Conservation (phyloP, 768 basidiomycete species). For the Russula virescens region DNA sequence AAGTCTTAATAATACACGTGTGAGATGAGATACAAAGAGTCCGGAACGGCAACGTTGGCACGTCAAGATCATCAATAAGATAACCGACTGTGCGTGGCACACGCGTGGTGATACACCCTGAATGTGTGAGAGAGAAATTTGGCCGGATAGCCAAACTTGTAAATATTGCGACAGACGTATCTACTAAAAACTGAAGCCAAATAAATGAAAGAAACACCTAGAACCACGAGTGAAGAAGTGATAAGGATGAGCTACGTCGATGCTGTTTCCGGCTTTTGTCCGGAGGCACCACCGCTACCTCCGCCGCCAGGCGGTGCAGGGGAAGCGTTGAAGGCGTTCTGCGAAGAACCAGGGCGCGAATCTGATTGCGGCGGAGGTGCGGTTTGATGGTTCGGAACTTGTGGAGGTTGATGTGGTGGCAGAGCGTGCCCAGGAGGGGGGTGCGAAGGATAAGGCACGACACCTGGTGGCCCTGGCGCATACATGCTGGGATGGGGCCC, state of each 20-base stretch:
- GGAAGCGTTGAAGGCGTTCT: conserved; percentile 47
- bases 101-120: conserved; percentile 16
- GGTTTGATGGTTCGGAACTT: conserved; percentile 31
- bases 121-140: neutral
- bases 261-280: conserved; percentile 26
- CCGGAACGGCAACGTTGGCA: conserved; percentile 6
- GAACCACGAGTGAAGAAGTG: conserved; percentile 3
- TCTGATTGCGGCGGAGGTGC: conserved; percentile 30
- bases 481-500: conserved; percentile 35
- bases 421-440: conserved; percentile 41
- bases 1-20: conserved; percentile 20
- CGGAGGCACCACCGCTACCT: conserved; percentile 20
- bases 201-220: conserved; percentile 21
- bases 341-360: conserved; percentile 48
- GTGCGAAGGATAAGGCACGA: conserved; percentile 37
- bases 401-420: conserved; percentile 38
- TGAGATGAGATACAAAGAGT: conserved; percentile 17
- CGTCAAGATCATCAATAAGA: conserved; percentile 14
- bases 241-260: conserved; percentile 23
- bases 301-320: conserved; percentile 34
- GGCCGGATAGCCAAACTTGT: conserved; percentile 4
- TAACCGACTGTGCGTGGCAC: conserved; percentile 12
- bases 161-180: conserved; percentile 19
- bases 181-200: conserved; percentile 15
- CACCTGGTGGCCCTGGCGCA: conserved; percentile 33